Evolutionary conservation across 2,329 filamentous ascomycete species (phyloP).

Genomic region (Waltergamsia citrina): DNA sequence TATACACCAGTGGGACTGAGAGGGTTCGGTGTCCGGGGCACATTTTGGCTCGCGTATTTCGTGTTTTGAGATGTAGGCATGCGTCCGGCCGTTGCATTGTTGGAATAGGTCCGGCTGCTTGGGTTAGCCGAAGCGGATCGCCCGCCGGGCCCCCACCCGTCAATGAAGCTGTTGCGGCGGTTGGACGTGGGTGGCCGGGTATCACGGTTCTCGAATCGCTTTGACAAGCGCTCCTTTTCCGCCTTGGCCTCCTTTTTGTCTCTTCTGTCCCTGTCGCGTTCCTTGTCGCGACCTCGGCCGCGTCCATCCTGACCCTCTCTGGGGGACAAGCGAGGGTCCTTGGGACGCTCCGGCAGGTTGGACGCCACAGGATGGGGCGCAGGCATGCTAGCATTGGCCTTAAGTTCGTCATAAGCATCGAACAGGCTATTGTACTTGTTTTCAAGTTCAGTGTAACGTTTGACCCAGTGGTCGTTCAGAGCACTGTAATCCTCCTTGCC

Average conservation of each 20-base stretch:
- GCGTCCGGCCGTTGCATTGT: conserved; percentile 11
- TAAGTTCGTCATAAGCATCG: conserved; percentile 9
- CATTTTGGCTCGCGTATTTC: conserved; percentile 7
- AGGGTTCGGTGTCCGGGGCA: conserved; percentile 18
- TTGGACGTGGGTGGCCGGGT: conserved; percentile 13
- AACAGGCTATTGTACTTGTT: conserved; percentile 5
- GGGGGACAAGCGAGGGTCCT: conserved; percentile 18
- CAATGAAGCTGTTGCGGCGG: conserved; percentile 23
- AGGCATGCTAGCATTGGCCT: conserved; percentile 1
- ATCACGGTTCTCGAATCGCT: conserved; percentile 23
- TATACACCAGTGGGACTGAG: conserved; percentile 12
- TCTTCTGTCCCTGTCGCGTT: conserved; percentile 14
- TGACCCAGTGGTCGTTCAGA: conserved; percentile 2
- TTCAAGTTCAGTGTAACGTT: background rate
- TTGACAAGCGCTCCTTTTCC: conserved; percentile 25
- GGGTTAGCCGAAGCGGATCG: conserved; percentile 15
- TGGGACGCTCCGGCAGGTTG: conserved; percentile 13
- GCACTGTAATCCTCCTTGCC: conserved; percentile 2
- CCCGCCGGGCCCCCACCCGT: conserved; percentile 20
- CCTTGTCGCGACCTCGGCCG: conserved; percentile 11
- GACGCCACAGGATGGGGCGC: conserved; percentile 6
- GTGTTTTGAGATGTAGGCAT: conserved; percentile 4
- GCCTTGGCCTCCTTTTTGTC: conserved; percentile 13
- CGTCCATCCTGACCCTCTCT: conserved; percentile 16
- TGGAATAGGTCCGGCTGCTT: conserved; percentile 14